Evolutionary conservation across 345 rosid species (phyloP).

Genomic region (Lepidium sativum): DNA sequence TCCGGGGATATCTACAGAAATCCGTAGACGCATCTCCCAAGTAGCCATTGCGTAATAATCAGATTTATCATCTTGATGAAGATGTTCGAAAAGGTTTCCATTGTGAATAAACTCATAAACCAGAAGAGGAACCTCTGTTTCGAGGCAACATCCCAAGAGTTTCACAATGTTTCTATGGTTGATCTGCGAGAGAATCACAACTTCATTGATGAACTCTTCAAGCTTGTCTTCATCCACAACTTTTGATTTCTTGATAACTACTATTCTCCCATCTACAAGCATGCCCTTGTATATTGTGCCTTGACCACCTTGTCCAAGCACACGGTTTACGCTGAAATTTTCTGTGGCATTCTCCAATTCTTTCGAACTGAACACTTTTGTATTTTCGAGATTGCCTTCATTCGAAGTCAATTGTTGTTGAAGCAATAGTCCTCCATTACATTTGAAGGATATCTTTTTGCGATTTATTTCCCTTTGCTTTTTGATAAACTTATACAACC

Average conservation of each 20-base stretch:
- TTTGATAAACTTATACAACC: slow-evolving; percentile 12
- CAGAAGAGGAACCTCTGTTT: slow-evolving; percentile 36
- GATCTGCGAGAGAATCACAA: slow-evolving; percentile 36
- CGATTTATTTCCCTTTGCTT: slow-evolving; percentile 4
- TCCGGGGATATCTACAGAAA: slow-evolving; percentile 32
- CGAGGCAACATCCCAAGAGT: slow-evolving; percentile 41
- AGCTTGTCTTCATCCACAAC: slow-evolving; percentile 31
- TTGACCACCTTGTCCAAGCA: slow-evolving; percentile 38
- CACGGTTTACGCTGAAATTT: slow-evolving; percentile 21
- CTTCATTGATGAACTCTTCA: slow-evolving; percentile 43
- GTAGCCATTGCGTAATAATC: slow-evolving; percentile 22
- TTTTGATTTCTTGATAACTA: slow-evolving; percentile 40
- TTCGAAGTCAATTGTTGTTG: slow-evolving; percentile 23
- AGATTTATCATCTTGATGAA: slow-evolving; percentile 30
- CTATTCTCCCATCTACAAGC: slow-evolving; percentile 18
- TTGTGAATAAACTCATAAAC: slow-evolving; percentile 33
- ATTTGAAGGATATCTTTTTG: slow-evolving; percentile 3
- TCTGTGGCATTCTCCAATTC: slow-evolving; percentile 30
- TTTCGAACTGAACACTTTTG: slow-evolving; percentile 26
- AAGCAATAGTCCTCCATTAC: slow-evolving; percentile 29
- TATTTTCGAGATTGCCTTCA: not conserved
- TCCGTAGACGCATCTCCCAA: slow-evolving; percentile 30
- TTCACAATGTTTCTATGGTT: slow-evolving; percentile 38
- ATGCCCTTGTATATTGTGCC: slow-evolving; percentile 40
- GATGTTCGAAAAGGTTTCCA: slow-evolving; percentile 30